Percentiles rank a stretch among this genome's conserved stretches.
phyloP scores from a whole-genome alignment of 768 basidiomycete genomes.

The Hericium alpestre region DNA sequence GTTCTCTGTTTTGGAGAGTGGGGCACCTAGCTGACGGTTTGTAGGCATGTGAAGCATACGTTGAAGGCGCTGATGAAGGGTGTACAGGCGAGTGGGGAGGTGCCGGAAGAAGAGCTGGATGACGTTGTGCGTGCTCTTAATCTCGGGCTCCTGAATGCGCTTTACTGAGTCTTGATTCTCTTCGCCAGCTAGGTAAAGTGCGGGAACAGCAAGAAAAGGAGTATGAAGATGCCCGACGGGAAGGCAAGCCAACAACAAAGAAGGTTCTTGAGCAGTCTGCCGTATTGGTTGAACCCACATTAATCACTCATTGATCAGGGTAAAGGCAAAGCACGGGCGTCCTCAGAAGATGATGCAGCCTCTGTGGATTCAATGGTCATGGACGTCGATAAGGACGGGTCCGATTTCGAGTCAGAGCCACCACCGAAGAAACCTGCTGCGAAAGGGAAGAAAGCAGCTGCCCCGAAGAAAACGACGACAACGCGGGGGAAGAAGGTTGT shows the following conservation, averaged over 20 bases:
- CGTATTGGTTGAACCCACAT: too few species aligned
- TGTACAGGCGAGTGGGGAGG: slow-evolving; percentile 52
- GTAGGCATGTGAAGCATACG: slow-evolving; percentile 55
- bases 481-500: slow-evolving; percentile 23
- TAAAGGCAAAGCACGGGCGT: slow-evolving; percentile 46
- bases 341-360: slow-evolving; percentile 41
- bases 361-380: slow-evolving; percentile 67
- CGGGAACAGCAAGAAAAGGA: slow-evolving; percentile 59
- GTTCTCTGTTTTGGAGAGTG: slow-evolving; percentile 19
- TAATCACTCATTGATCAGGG: slow-evolving; percentile 9
- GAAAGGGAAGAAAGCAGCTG: slow-evolving; percentile 25
- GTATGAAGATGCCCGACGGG: slow-evolving; percentile 37
- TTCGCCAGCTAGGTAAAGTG: slow-evolving; percentile 50
- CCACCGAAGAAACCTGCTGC: slow-evolving; percentile 20
- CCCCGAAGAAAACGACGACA: slow-evolving; percentile 17
- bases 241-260: slow-evolving; percentile 13
- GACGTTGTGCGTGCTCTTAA: slow-evolving; percentile 42
- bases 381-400: slow-evolving; percentile 43
- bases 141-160: background rate
- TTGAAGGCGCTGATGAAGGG: slow-evolving; percentile 56
- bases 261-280: background rate
- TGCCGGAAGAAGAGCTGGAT: slow-evolving; percentile 67
- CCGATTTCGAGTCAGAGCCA: slow-evolving; percentile 15
- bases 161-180: background rate
- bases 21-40: background rate